These are phyloP conservation scores for Sclerotinia spermophila DNA, from an alignment of 2,329 filamentous ascomycete genomes.

Conservation along the genomic window DNA sequence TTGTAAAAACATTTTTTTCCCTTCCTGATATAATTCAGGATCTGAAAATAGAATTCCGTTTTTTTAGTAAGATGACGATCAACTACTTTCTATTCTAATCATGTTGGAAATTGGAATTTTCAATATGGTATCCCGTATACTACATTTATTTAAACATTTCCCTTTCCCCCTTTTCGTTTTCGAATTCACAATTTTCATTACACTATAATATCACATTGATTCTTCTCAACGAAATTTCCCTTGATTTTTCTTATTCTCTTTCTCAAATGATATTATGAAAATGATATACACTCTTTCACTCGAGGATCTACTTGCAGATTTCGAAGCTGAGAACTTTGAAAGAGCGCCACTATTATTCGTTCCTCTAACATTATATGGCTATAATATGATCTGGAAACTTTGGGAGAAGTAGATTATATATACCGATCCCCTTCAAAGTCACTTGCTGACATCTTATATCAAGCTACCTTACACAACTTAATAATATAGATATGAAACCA, in stretches of 20 bases:
- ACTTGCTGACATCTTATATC: neutral
- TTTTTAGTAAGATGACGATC: neutral
- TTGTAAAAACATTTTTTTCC: neutral
- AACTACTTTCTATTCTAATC: neutral
- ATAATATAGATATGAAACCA: neutral
- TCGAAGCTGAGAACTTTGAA: neutral
- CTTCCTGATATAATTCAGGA: neutral
- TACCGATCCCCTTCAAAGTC: neutral
- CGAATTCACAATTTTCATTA: neutral
- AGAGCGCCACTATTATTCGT: neutral
- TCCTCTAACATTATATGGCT: neutral
- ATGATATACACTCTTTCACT: neutral
- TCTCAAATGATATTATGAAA: neutral
- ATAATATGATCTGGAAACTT: neutral
- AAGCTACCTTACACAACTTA: neutral
- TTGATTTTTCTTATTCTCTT: neutral
- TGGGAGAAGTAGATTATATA: neutral
- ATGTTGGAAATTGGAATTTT: neutral
- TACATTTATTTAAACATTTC: neutral
- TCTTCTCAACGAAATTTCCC: neutral
- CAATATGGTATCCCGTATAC: neutral
- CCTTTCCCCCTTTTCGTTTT: neutral
- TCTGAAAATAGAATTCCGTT: neutral
- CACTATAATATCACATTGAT: neutral
- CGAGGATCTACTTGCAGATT: neutral